Base-by-base conservation (phyloP, 768 basidiomycete genomes). In the Boletus vermiculosoides region DNA sequence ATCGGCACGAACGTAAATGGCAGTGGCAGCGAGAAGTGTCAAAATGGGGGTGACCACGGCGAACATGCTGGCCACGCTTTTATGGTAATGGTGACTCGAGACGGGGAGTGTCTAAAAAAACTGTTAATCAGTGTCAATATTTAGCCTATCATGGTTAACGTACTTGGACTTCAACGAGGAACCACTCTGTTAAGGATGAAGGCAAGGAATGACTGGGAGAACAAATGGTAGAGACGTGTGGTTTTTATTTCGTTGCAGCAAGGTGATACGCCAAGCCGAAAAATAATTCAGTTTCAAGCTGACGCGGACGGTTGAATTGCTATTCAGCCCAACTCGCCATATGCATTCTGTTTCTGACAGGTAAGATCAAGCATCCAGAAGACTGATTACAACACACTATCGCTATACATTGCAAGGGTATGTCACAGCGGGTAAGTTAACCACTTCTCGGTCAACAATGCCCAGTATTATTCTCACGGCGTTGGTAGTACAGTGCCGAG, bases 1-100 rank as follows among this genome's bases (percentile, higher is more conserved):
- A 39, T 84, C 81, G 16, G 87, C 88, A 49, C 70, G 77, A n/a
- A 74, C 83, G 36, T 72, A 53, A 51, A 49, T 63, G 30, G 76
- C 66, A 34, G 65, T 47, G 18, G 72, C 63, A 25, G 77, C 45
- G 9, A 72, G 36, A 39, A 65, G 28, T 7, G 45, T 39, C 18
- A 70, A 64, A 28, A 60, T 18, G 13, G 50, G 57, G 6, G 52
- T n/a, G 40, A 56, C 22, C 7, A 39, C 44, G 41, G 49, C 42
- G 52, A 71, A 49, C 70, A 71, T 67, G 20, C 16, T 49, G 40
- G 40, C 40, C 30, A 9, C 6, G 8, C 8, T 30, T 8, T 30
- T 30, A 30, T 8, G 30, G 30, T 30, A n/a, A 5, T 39, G 16
- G 36, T 39, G 37, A 18, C 7, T n/a, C 37, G 16, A n/a, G n/a